Evolutionary conservation across 2,329 filamentous ascomycete species (phyloP).

Genomic region (Verticillium albo-atrum): DNA sequence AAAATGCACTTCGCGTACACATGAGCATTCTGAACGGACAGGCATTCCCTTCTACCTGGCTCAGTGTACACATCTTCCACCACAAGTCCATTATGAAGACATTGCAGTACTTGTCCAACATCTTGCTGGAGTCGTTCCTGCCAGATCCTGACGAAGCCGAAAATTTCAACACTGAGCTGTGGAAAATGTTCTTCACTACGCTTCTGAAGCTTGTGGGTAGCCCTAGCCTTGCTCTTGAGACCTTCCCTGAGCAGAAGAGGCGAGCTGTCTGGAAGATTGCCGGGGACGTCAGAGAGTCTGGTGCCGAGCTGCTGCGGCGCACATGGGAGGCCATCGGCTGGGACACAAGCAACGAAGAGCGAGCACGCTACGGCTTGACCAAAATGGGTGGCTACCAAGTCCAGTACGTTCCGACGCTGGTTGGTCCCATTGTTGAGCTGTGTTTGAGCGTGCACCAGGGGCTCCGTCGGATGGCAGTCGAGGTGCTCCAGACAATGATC

Average conservation of each 20-base stretch:
- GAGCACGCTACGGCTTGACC: slow-evolving; percentile 68
- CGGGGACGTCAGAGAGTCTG: slow-evolving; percentile 88
- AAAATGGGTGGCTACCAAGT: slow-evolving; percentile 97
- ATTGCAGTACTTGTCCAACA: slow-evolving; percentile 73
- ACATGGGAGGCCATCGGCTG: slow-evolving; percentile 97
- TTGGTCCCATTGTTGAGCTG: slow-evolving; percentile 86
- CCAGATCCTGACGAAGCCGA: slow-evolving; percentile 90
- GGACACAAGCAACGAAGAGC: slow-evolving; percentile 82
- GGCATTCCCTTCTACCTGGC: slow-evolving; percentile 84
- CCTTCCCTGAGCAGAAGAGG: slow-evolving; percentile 94
- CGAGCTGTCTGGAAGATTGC: slow-evolving; percentile 98
- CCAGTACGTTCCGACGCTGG: slow-evolving; percentile 90
- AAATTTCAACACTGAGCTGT: slow-evolving; percentile 85
- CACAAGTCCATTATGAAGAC: slow-evolving; percentile 86
- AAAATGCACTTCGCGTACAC: slow-evolving; percentile 76
- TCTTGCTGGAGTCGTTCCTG: slow-evolving; percentile 78
- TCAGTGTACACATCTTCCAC: slow-evolving; percentile 90
- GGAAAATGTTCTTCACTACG: slow-evolving; percentile 89
- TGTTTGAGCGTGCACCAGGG: slow-evolving; percentile 95
- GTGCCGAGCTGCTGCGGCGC: slow-evolving; percentile 76
- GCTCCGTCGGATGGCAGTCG: slow-evolving; percentile 81
- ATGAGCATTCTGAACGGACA: slow-evolving; percentile 86
- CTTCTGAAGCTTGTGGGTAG: slow-evolving; percentile 86
- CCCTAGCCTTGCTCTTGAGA: slow-evolving; percentile 83
- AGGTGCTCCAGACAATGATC: slow-evolving; percentile 96